Conservation (phyloP, 192 early-diverging fungal species). For the Borealophlyctis nickersoniae region DNA sequence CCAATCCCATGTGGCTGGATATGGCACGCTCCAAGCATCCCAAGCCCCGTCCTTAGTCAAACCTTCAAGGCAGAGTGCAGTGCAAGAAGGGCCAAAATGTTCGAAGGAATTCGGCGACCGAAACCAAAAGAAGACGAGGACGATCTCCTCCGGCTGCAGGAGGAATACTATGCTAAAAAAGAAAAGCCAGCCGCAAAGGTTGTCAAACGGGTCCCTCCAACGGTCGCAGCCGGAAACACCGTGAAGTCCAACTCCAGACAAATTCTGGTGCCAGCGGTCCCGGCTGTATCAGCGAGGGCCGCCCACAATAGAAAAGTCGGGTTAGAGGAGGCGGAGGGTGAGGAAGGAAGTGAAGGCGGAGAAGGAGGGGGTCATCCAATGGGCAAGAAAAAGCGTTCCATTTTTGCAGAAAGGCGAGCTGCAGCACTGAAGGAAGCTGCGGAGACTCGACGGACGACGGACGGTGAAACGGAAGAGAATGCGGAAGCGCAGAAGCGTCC, state of each 20-base stretch:
- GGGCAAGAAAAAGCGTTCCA: slow-evolving; percentile 14
- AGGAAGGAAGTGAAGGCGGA: too few relatives aligned
- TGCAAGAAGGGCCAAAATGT: too few relatives aligned
- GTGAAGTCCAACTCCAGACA: background rate
- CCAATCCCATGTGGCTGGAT: too few relatives aligned
- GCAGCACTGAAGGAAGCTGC: background rate
- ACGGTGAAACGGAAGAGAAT: background rate
- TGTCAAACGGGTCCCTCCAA: background rate
- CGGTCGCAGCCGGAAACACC: background rate
- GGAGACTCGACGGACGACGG: background rate
- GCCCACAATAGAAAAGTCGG: background rate
- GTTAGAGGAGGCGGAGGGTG: too few relatives aligned
- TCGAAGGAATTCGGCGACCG: slow-evolving; percentile 4
- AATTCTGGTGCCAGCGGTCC: background rate
- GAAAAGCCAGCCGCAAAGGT: background rate
- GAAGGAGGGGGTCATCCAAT: too few relatives aligned
- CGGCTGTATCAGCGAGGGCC: background rate
- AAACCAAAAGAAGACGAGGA: slow-evolving; percentile 8
- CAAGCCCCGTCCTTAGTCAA: too few relatives aligned
- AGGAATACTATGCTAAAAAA: slow-evolving; percentile 5
- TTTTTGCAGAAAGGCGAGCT: slow-evolving; percentile 25
- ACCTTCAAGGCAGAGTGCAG: too few relatives aligned
- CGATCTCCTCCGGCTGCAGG: slow-evolving; percentile 6
- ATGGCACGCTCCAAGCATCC: too few relatives aligned
- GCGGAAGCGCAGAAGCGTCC: background rate